A percentile compares a stretch with the other conserved stretches of the same genome.
These are phyloP conservation scores for Lepiota brunneoincarnata DNA, from an alignment of 768 basidiomycete genomes.

Conservation along the genomic window DNA sequence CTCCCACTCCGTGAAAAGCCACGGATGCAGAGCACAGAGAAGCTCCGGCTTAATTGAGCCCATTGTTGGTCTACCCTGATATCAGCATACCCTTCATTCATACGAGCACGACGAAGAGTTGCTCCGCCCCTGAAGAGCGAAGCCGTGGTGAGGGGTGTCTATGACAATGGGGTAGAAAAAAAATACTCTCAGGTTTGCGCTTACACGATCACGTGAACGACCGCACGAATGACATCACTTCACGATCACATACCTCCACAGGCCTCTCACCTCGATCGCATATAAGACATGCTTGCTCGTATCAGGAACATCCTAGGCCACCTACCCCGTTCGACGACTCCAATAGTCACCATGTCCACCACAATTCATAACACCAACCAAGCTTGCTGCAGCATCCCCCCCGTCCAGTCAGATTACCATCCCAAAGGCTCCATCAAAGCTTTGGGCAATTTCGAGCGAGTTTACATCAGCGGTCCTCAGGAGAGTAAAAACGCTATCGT, in stretches of 20 bases:
- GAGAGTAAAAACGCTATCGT: slow-evolving; percentile 50
- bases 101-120: slow-evolving; percentile 49
- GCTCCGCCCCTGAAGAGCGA: slow-evolving; percentile 24
- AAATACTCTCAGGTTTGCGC: background rate
- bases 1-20: slow-evolving; percentile 43
- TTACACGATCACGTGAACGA: slow-evolving; percentile 4
- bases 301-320: slow-evolving; percentile 40
- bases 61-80: slow-evolving; percentile 42
- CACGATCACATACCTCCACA: background rate
- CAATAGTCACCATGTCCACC: slow-evolving; percentile 32
- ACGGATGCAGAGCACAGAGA: slow-evolving; percentile 40
- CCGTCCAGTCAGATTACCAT: slow-evolving; percentile 49
- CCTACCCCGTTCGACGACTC: slow-evolving; percentile 19
- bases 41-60: slow-evolving; percentile 84
- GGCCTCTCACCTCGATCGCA: background rate
- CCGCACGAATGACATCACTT: slow-evolving; percentile 12
- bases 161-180: background rate
- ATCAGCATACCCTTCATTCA: slow-evolving; percentile 51
- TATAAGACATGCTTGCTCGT: slow-evolving; percentile 24
- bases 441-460: slow-evolving; percentile 46
- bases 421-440: slow-evolving; percentile 49
- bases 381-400: slow-evolving; percentile 55
- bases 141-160: slow-evolving; percentile 8
- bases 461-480: slow-evolving; percentile 50
- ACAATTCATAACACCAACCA: slow-evolving; percentile 36